Base-by-base conservation (phyloP, 768 basidiomycete species). In the Mycena vulgaris region DNA sequence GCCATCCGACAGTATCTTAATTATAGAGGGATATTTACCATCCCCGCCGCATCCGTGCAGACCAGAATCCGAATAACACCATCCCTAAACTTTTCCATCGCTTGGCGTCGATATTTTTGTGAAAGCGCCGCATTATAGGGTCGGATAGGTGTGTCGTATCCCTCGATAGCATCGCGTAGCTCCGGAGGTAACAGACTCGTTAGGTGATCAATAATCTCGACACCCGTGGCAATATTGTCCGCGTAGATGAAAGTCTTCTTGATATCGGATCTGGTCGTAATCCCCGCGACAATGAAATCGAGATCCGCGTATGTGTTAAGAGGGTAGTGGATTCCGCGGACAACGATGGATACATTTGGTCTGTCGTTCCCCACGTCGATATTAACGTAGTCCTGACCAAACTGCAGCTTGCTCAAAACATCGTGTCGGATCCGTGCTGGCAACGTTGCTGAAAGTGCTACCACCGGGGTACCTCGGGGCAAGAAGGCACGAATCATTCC, bases 31-130 rank as follows among this genome's bases (percentile, higher is more conserved):
- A 21, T 28, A 23, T 75, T 55, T 27, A 78, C 80, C 80, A 82
- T 81, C 48, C 80, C 80, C 17, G 80, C 78, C 37, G 80, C 82
- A 70, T 83, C 82, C 0, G 81, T 83, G 62, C 81, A 82, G 7
- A 81, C 72, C 5, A 82, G 33, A 17, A 83, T 76, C 0, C 79
- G 71, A 3, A 83, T 64, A 0, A 16, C 25, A 0, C 80, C 80
- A 0, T 40, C 37, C 31, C 75, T 76, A 65, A 83, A 81, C 3
- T 69, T 39, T 0, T 42, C 25, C 77, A 83, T 77, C 6, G 76
- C 76, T 8, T 60, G 37, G 11, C 48, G 17, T 2, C 78, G 74
- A 65, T 79, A 77, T 14, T 74, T 62, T 7, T 51, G 16, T 3
- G 72, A 69, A 5, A 75, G 63, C 0, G 71, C 74, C 0, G 80